Base-by-base conservation (phyloP, 2,329 filamentous ascomycete species). In the Aspergillus caelatus region DNA sequence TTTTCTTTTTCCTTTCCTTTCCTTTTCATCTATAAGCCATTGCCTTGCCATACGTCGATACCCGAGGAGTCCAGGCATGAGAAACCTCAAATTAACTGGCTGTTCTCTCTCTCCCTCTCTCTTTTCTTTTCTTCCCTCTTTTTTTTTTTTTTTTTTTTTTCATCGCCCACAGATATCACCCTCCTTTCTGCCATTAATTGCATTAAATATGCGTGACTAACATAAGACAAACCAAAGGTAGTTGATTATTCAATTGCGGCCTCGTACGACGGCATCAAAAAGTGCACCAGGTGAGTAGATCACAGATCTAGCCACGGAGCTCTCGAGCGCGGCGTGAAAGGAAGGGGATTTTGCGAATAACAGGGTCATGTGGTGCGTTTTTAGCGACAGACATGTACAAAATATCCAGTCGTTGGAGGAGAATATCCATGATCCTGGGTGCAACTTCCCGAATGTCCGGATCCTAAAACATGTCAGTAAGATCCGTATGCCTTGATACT, bases 341-440 rank as follows among this genome's bases (percentile, higher is more conserved):
- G 8, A 76, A 74, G 16, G 83, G 80, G 63, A 87, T 85, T 67
- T 78, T 79, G 62, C 82, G 81, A 57, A 86, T 74, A 36, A 86
- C 77, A n/a, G 80, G 81, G 67, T 85, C 83, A 48, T 81, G 79
- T 1, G 84, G 83, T 45, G 81, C 79, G 48, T 72, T 80, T 74
- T 87, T 81, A 4, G 84, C 84, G 59, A 88, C 80, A 28, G 79
- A 74, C 80, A 88, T 85, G 74, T 88, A 88, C 23, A 85, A 79
- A 34, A 76, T 78, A 60, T 88, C 84, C 54, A 89, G 77, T 55
- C 87, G 84, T 70, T 85, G 79, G 55, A 81, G 81, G 53, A 89
- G 78, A 61, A 88, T 83, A 36, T 87, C 84, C 82, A 89, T 86
- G 65, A 88, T 87, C 71, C 82, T 82, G 1, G 85, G 85, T 14